Evolutionary conservation across 2,329 filamentous ascomycete genomes (phyloP), one percentile per base, ranked within the genome.

Genomic region (Clarireedia hainanense): DNA sequence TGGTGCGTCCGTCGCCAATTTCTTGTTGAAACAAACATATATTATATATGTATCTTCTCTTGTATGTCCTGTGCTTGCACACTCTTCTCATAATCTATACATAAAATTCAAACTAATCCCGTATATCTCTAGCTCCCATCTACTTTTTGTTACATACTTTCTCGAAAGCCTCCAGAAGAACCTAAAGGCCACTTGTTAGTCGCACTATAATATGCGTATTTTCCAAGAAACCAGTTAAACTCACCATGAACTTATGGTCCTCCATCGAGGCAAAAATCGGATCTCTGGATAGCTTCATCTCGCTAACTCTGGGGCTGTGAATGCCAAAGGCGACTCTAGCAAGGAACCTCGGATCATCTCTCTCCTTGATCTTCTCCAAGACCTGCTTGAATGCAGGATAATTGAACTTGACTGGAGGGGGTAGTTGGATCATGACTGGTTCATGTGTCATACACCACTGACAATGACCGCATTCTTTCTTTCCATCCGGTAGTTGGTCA

Each of bases 291-390:
- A 84, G 60, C 63, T 76, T 79, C 52, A 81, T 64, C 39, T 70
- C 66, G 5, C 68, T 73, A 0, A 81, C 73, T 1, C 80, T 69
- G 0, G 82, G 83, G 60, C 80, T 85, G 46, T 71, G 73, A 63
- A 85, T 84, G 0, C 83, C 83, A 64, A 84, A 85, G 0, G 81
- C 82, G 4, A 85, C 69, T 20, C 78, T 73, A 0, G 83, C 80
- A 27, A 85, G 69, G 60, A 83, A 79, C 12, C 81, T 68, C 2
- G 82, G 73, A 63, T 86, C 82, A 47, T 85, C 78, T 2, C 79
- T 72, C 1, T 76, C 73, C 0, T 68, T 61, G 12, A 77, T 75
- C 0, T 66, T 70, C 0, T 66, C 58, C 1, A 85, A 67, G 0
- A 85, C 68, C 1, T 63, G 65, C 6, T 66, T 56, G 47, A 84